Evolutionary conservation across 345 rosid genomes (phyloP).

Genomic region (Litchi chinensis): DNA sequence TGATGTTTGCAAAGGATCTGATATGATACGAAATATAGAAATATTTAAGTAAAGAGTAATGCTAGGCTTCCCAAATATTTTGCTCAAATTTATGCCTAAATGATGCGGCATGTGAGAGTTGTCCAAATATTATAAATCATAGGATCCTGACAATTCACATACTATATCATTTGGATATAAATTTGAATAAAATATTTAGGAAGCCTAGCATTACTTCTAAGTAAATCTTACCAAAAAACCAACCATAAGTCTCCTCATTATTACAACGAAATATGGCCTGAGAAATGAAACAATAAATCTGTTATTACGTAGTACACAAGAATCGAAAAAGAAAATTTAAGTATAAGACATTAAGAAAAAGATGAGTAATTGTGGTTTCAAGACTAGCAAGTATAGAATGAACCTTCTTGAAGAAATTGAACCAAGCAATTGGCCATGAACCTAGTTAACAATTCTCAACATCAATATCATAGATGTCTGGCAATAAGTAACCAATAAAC

Average conservation of each 20-base stretch:
- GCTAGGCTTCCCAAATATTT: no score
- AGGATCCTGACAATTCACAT: no score
- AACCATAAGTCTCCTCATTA: slow-evolving; percentile 58
- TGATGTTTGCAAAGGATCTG: no score
- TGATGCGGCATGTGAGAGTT: no score
- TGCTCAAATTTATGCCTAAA: no score
- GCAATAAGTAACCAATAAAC: neutral
- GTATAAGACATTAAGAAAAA: slow-evolving; percentile 4
- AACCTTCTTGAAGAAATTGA: slow-evolving; percentile 74
- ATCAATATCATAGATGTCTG: neutral
- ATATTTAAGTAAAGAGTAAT: no score
- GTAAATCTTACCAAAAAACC: slow-evolving; percentile 53
- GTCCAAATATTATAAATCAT: no score
- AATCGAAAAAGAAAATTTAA: neutral
- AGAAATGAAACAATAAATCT: slow-evolving; percentile 13
- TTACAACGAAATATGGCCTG: slow-evolving; percentile 62
- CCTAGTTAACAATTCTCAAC: slow-evolving; percentile 33
- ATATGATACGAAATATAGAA: no score
- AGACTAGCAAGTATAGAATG: slow-evolving; percentile 26
- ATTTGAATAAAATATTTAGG: no score
- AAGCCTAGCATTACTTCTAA: neutral
- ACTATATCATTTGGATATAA: no score
- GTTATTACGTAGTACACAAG: neutral
- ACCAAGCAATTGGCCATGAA: slow-evolving; percentile 61
- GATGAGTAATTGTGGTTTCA: slow-evolving; percentile 8